Evolutionary conservation across 768 basidiomycete species (phyloP), one percentile per base, ranked within the genome.

Genomic region (Clavaria fumosa): DNA sequence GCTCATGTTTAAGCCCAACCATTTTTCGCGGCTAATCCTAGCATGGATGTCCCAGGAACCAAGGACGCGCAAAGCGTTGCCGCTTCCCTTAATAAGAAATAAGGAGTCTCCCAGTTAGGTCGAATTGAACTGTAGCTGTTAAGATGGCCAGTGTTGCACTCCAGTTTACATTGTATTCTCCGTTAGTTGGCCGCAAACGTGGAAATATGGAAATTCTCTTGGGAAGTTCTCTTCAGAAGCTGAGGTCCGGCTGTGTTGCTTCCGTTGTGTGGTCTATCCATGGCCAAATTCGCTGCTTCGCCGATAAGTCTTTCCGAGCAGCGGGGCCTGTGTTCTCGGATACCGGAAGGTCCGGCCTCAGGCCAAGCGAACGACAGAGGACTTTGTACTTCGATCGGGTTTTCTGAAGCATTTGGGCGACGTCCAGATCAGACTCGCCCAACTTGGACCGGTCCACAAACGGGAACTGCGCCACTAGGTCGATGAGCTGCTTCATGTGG

Each of bases 351-450:
- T 56, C 57, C 0, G 66, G 66, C 20, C 60, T 58, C 22, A 88
- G 69, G 22, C 83, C 84, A 15, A 96, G 63, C 0, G 73, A 70
- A 0, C 89, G 75, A 47, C 91, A 99, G 26, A 91, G 71, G 0
- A 75, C 69, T 49, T 78, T 81, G 58, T 97, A 95, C 44, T 82
- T 70, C 1, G 89, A 84, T 28, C 86, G 72, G 42, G 96, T 90
- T 44, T 84, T 75, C 19, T 77, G 70, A 44, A 93, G 74, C 19
- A 90, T 69, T 39, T 72, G 73, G 6, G 75, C 57, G 31, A 93
- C 70, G 54, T 95, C 89, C 11, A 78, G 34, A 17, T 77, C 73
- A 23, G 49, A 50, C n/a, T 50, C 43, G 17, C 58, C 52, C 4
- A 59, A 44, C 0, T 62, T 53, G 34, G 74, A 70, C 21, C 84